phyloP scores from a whole-genome alignment of 257 asterid genomes.

The Jasminum sambac region DNA sequence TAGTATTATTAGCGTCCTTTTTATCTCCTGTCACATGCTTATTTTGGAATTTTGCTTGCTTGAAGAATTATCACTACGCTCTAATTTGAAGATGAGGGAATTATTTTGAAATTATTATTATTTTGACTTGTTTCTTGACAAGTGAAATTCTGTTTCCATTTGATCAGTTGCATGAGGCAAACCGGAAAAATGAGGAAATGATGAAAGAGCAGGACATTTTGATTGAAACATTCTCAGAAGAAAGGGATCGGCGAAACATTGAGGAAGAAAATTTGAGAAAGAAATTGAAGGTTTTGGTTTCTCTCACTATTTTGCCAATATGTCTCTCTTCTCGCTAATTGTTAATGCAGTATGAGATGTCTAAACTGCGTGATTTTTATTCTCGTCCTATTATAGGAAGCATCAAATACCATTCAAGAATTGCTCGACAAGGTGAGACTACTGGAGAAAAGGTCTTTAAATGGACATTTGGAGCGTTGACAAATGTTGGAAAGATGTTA shows the following conservation, averaged over 20 bases:
- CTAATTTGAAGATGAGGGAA: not conserved
- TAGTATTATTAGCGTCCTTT: conserved; percentile 6
- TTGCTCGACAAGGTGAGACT: conserved; percentile 51
- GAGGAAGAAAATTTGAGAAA: conserved; percentile 74
- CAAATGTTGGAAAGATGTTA: not conserved
- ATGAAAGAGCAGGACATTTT: conserved; percentile 72
- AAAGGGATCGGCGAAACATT: conserved; percentile 70
- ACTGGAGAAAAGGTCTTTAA: conserved; percentile 40
- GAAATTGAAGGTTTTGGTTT: conserved; percentile 58
- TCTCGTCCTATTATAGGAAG: conserved; percentile 45
- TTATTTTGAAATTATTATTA: too few species aligned
- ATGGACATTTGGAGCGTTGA: conserved; percentile 20
- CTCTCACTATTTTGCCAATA: not conserved
- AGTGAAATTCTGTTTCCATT: conserved; percentile 23
- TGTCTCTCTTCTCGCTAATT: not conserved
- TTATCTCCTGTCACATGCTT: not conserved
- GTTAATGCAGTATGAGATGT: not conserved
- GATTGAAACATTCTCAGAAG: conserved; percentile 81
- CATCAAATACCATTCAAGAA: conserved; percentile 61
- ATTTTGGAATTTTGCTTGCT: not conserved
- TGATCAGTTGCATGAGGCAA: conserved; percentile 59
- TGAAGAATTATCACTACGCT: not conserved
- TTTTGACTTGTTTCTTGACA: not conserved
- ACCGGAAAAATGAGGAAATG: conserved; percentile 47
- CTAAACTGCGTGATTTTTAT: not conserved